These are phyloP conservation scores for Linnemannia hyalina DNA, from an alignment of 192 early-diverging fungal genomes.

Conservation along the genomic window DNA sequence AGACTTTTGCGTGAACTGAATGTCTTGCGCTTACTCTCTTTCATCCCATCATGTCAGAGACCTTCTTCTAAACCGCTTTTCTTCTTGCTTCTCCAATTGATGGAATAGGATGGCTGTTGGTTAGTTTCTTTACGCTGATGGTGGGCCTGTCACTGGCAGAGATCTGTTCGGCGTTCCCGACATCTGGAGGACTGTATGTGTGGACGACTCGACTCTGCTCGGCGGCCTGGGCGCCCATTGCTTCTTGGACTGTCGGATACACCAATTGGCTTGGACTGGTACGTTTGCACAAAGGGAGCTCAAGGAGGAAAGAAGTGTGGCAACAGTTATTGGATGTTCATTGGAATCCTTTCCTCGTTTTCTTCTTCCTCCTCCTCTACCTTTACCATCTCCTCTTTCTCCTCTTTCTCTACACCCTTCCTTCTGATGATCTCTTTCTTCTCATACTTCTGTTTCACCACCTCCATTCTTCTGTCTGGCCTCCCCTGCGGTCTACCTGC, in stretches of 20 bases:
- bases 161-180: slow-evolving; percentile 63
- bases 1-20: too few species aligned
- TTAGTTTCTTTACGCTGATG: slow-evolving; percentile 54
- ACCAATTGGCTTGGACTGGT: slow-evolving; percentile 62
- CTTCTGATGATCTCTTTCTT: too few species aligned
- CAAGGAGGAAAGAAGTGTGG: neutral
- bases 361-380: too few species aligned
- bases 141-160: slow-evolving; percentile 61
- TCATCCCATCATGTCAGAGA: neutral
- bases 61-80: neutral
- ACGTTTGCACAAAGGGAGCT: slow-evolving; percentile 2
- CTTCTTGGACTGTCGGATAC: slow-evolving; percentile 63
- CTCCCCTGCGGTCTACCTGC: too few species aligned
- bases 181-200: slow-evolving; percentile 62
- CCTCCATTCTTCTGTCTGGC: too few species aligned
- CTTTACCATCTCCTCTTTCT: too few species aligned
- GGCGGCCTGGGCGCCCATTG: slow-evolving; percentile 58
- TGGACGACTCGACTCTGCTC: slow-evolving; percentile 59
- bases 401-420: too few species aligned
- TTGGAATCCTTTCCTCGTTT: too few species aligned
- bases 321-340: too few species aligned
- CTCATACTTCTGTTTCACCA: too few species aligned
- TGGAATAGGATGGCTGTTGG: slow-evolving; percentile 59
- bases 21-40: neutral
- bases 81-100: neutral